A percentile compares a stretch with the other conserved stretches of the same genome.
phyloP scores from a whole-genome alignment of 352 stramenopile species.

The Phytophthora lateralis region DNA sequence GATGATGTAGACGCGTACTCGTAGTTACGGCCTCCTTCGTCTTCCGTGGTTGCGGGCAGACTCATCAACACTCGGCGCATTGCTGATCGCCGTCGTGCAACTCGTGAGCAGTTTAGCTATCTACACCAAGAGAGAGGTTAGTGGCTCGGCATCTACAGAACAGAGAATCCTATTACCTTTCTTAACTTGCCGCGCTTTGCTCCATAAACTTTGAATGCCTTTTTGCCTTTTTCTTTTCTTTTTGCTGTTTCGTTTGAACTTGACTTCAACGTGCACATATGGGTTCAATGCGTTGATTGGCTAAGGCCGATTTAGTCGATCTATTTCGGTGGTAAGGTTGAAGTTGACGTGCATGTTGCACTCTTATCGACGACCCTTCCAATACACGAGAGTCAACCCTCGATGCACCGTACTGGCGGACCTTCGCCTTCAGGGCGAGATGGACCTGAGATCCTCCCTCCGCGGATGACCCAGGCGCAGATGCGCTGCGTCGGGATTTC shows the following conservation, averaged over 20 bases:
- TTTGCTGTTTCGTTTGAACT: neutral
- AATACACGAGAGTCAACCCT: neutral
- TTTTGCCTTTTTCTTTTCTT: neutral
- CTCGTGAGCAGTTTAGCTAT: constrained; percentile 69
- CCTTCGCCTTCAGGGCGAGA: constrained; percentile 4
- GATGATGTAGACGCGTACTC: constrained; percentile 86
- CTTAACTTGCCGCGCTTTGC: constrained; percentile 38
- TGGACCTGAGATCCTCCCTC: constrained; percentile 17
- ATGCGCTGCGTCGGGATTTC: constrained; percentile 20
- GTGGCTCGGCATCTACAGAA: constrained; percentile 62
- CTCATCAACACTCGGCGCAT: constrained; percentile 2
- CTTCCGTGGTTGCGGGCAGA: constrained; percentile 4
- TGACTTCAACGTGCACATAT: neutral
- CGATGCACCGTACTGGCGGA: constrained; percentile 4
- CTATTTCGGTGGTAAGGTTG: constrained; percentile 40
- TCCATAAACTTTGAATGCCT: constrained; percentile 21
- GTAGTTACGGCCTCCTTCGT: constrained; percentile 38
- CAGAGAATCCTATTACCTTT: constrained; percentile 68
- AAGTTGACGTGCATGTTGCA: constrained; percentile 17
- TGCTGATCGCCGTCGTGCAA: constrained; percentile 44
- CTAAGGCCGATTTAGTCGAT: constrained; percentile 4
- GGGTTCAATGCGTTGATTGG: neutral
- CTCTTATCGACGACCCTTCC: neutral
- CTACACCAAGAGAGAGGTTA: constrained; percentile 54
- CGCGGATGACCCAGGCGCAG: constrained; percentile 17